A percentile compares a stretch with the other conserved stretches of the same genome.
Conservation (phyloP, 164 flowering plant genomes). For the Cinnamomum chago region DNA sequence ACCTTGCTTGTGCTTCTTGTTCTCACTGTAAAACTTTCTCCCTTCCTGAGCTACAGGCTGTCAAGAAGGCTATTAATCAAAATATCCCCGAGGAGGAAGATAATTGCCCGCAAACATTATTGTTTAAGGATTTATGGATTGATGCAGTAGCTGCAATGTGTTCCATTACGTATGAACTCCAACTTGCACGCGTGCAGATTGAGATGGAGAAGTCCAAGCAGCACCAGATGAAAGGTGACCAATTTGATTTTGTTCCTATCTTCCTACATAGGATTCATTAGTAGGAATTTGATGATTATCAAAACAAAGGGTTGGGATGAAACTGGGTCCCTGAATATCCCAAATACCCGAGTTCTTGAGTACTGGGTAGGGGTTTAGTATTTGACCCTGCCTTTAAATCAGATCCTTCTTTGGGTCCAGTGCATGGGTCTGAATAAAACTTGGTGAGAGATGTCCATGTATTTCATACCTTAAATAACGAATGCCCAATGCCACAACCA, state of each 20-base stretch:
- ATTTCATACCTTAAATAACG: no score
- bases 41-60: conserved; percentile 38
- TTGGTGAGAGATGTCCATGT: no score
- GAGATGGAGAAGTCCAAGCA: conserved; percentile 10
- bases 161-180: conserved; percentile 51
- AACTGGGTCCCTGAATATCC: no score
- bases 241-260: neutral
- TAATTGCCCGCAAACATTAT: conserved; percentile 31
- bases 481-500: no score
- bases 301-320: no score
- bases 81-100: conserved; percentile 45
- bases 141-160: conserved; percentile 91
- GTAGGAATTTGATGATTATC: neutral
- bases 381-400: no score
- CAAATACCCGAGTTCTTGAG: no score
- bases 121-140: conserved; percentile 82
- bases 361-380: no score
- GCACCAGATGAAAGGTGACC: conserved; percentile 6
- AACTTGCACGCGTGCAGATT: conserved; percentile 30
- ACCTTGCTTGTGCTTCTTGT: neutral
- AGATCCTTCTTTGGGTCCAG: no score
- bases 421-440: no score
- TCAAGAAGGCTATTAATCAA: conserved; percentile 51
- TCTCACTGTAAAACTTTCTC: neutral
- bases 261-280: neutral